These are phyloP conservation scores for Euclidium syriacum DNA, from an alignment of 345 rosid genomes.

Conservation along the genomic window DNA sequence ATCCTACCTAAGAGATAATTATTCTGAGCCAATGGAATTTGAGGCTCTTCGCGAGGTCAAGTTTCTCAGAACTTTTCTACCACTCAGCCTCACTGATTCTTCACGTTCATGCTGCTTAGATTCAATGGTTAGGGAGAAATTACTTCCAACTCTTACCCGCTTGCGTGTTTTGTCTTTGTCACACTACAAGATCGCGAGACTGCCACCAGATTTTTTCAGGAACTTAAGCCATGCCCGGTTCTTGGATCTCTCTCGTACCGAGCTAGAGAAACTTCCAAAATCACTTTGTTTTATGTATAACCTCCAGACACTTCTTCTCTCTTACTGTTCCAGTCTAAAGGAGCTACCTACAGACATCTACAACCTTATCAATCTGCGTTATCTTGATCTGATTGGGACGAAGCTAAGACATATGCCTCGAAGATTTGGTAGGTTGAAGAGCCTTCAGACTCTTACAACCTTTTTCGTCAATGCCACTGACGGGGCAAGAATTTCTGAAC, in stretches of 20 bases:
- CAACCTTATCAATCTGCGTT: slow-evolving; percentile 32
- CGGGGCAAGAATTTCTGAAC: slow-evolving; percentile 27
- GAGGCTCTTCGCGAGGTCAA: slow-evolving; percentile 32
- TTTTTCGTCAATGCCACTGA: slow-evolving; percentile 25
- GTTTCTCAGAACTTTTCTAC: slow-evolving; percentile 36
- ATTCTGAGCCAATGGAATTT: slow-evolving; percentile 22
- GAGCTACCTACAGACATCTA: slow-evolving; percentile 33
- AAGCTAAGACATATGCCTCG: slow-evolving; percentile 35
- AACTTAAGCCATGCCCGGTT: slow-evolving; percentile 34
- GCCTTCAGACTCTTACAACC: slow-evolving; percentile 29
- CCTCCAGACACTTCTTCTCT: slow-evolving; percentile 35
- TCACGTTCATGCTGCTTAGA: slow-evolving; percentile 32
- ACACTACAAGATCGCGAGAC: slow-evolving; percentile 15
- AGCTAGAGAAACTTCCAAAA: slow-evolving; percentile 29
- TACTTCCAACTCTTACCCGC: slow-evolving; percentile 16
- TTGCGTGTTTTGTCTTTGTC: slow-evolving; percentile 39
- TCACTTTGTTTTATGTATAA: slow-evolving; percentile 27
- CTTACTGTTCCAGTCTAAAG: slow-evolving; percentile 23
- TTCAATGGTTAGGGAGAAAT: slow-evolving; percentile 25
- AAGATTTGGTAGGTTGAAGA: slow-evolving; percentile 32
- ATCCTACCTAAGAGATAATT: slow-evolving; percentile 30
- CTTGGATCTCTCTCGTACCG: slow-evolving; percentile 28
- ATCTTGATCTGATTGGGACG: slow-evolving; percentile 35
- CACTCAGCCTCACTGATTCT: slow-evolving; percentile 30
- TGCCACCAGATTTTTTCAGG: slow-evolving; percentile 28